Percentiles rank a stretch among this genome's conserved stretches.
phyloP scores from a whole-genome alignment of 148 eudicot species.

The Chenopodium formosanum region DNA sequence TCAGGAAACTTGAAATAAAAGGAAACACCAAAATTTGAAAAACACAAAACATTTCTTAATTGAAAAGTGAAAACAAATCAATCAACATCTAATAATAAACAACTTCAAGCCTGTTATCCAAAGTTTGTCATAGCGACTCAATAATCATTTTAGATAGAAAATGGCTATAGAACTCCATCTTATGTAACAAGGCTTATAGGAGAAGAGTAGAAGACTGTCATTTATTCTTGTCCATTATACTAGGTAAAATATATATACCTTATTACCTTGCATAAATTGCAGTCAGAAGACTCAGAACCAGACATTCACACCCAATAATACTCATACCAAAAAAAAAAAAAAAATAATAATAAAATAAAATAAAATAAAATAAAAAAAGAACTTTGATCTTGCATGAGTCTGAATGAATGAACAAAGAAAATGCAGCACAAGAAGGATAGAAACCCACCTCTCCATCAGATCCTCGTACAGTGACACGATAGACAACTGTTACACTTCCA shows the following conservation, averaged over 20 bases:
- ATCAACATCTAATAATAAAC: background rate
- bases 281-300: background rate
- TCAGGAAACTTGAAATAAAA: background rate
- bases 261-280: background rate
- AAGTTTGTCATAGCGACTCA: background rate
- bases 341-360: no score
- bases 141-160: background rate
- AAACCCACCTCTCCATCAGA: constrained; percentile 91
- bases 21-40: background rate
- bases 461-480: constrained; percentile 94
- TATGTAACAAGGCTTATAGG: background rate
- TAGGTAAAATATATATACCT: background rate
- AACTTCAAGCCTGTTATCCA: background rate
- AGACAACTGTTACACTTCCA: constrained; percentile 88
- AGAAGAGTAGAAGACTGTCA: background rate
- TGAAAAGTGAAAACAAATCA: background rate
- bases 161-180: background rate
- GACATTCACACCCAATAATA: background rate
- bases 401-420: background rate
- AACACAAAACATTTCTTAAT: no score
- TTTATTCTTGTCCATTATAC: constrained; percentile 3
- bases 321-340: constrained; percentile 3
- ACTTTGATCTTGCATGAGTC: background rate
- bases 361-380: background rate
- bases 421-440: constrained; percentile 7